A percentile compares a stretch with the other conserved stretches of the same genome.
Conservation (phyloP, 371 early-diverging fungal genomes). For the Mortierella sp. region DNA sequence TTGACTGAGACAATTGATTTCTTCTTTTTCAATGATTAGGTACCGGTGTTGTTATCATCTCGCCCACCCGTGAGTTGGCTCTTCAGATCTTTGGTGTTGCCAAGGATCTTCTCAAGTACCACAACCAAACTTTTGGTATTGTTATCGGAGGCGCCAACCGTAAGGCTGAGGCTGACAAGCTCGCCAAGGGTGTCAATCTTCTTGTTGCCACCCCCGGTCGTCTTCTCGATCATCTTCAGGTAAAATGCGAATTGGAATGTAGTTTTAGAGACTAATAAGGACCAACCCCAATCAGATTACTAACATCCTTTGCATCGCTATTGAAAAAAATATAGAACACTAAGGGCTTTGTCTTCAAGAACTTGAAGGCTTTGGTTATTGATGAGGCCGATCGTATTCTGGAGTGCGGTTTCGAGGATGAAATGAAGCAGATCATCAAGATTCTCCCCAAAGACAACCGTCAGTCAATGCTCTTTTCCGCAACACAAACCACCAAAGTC, state of each 20-base stretch:
- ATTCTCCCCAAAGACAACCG: constrained; percentile 82
- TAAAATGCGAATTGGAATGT: not conserved
- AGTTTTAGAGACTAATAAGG: too few relatives aligned
- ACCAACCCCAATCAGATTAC: not conserved
- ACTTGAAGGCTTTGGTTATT: constrained; percentile 92
- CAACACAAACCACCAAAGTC: constrained; percentile 98
- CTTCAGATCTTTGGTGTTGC: constrained; percentile 99
- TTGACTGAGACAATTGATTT: not conserved
- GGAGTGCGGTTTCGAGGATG: constrained; percentile 98
- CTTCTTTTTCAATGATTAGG: constrained; percentile 54
- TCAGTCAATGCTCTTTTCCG: constrained; percentile 98
- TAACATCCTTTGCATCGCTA: not conserved
- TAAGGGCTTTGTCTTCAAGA: constrained; percentile 91
- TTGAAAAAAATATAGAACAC: constrained; percentile 72
- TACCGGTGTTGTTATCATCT: constrained; percentile 96
- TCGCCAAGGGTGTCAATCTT: constrained; percentile 93
- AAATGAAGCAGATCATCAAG: constrained; percentile 97
- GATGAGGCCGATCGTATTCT: constrained; percentile 99
- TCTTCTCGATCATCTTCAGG: constrained; percentile 95
- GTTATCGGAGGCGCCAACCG: constrained; percentile 98
- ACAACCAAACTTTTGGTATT: constrained; percentile 95
- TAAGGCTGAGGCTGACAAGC: constrained; percentile 95
- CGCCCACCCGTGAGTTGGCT: constrained; percentile 99
- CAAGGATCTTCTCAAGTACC: constrained; percentile 91
- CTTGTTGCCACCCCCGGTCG: constrained; percentile 99